Evolutionary conservation across 176 grass and related monocot genomes (phyloP).

Genomic region (Metroxylon sagu): DNA sequence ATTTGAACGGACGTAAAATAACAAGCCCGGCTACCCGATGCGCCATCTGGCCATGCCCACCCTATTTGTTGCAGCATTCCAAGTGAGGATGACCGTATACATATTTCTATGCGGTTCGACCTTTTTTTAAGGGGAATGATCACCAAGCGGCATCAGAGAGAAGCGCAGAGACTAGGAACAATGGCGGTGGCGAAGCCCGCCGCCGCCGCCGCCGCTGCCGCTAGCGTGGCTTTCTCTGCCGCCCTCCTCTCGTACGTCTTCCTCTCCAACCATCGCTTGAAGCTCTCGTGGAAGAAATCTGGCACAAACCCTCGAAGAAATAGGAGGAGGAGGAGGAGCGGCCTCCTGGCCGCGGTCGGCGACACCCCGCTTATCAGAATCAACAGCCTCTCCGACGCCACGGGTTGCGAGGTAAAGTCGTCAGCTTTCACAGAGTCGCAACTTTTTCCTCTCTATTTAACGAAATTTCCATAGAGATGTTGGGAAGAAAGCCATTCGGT

Average conservation of each 20-base stretch:
- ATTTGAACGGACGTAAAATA: too few relatives aligned
- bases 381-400: slow-evolving; percentile 93
- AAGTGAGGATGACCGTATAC: too few relatives aligned
- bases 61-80: too few relatives aligned
- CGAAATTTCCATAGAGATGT: too few relatives aligned
- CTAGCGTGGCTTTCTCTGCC: slow-evolving; percentile 38
- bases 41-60: too few relatives aligned
- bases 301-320: background rate
- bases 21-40: too few relatives aligned
- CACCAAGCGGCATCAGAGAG: too few relatives aligned
- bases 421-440: too few relatives aligned
- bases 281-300: background rate
- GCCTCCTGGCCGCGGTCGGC: slow-evolving; percentile 66
- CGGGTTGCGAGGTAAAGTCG: slow-evolving; percentile 60
- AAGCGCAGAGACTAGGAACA: background rate
- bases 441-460: too few relatives aligned
- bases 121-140: background rate
- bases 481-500: background rate
- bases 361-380: slow-evolving; percentile 86
- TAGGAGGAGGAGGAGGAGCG: slow-evolving; percentile 24
- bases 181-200: slow-evolving; percentile 51
- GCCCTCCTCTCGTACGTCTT: slow-evolving; percentile 46
- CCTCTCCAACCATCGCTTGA: slow-evolving; percentile 14
- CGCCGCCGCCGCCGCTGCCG: slow-evolving; percentile 13
- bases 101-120: background rate